Evolutionary conservation across 2,329 filamentous ascomycete genomes (phyloP).

Genomic region (Dactylellina parvicollis): DNA sequence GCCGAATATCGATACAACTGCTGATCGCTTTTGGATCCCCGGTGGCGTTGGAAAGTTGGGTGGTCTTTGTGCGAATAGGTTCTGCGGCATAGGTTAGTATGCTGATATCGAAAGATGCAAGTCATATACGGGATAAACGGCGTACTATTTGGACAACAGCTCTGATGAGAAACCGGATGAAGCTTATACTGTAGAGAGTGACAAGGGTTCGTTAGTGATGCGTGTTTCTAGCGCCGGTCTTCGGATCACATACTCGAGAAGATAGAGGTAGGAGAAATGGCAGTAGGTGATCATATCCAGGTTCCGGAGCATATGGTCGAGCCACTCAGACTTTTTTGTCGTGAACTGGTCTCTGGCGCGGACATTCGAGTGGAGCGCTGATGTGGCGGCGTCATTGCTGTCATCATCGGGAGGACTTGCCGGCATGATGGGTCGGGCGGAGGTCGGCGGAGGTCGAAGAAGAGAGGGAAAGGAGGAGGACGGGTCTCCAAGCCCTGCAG

Average conservation of each 20-base stretch:
- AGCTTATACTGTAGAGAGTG: slow-evolving; percentile 68
- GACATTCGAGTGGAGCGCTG: slow-evolving; percentile 43
- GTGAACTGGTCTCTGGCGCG: slow-evolving; percentile 55
- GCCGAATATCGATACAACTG: slow-evolving; percentile 69
- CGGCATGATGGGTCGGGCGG: slow-evolving; percentile 37
- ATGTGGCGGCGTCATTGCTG: slow-evolving; percentile 11
- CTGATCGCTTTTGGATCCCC: slow-evolving; percentile 67
- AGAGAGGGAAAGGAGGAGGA: slow-evolving; percentile 46
- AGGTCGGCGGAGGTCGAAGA: slow-evolving; percentile 31
- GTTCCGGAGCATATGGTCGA: slow-evolving; percentile 70
- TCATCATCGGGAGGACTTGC: slow-evolving; percentile 36
- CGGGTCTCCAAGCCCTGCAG: slow-evolving; percentile 53
- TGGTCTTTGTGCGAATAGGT: slow-evolving; percentile 50
- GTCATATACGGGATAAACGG: not conserved
- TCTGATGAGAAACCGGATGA: slow-evolving; percentile 71
- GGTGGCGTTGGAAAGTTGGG: slow-evolving; percentile 73
- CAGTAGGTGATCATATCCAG: slow-evolving; percentile 73
- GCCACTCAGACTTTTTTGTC: slow-evolving; percentile 68
- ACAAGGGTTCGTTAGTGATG: not conserved
- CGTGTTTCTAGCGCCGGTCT: not conserved
- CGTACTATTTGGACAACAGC: slow-evolving; percentile 66
- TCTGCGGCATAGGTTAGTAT: slow-evolving; percentile 28
- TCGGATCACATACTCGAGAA: slow-evolving; percentile 71
- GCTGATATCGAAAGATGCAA: not conserved
- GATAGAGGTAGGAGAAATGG: slow-evolving; percentile 73